Conservation (phyloP, 306 rosid species). For the Datisca glomerata region DNA sequence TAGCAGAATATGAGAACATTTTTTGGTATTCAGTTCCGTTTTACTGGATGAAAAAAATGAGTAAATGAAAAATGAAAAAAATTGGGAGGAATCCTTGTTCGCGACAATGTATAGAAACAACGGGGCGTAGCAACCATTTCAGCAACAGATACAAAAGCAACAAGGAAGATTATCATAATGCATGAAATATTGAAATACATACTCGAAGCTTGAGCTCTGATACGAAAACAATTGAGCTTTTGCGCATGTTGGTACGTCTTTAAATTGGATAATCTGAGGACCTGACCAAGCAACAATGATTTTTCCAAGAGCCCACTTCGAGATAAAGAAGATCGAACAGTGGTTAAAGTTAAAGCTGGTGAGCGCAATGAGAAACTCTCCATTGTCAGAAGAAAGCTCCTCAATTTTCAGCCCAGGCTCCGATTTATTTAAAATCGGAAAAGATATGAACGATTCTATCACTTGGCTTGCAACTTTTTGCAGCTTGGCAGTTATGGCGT, state of each 20-base stretch:
- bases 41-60: neutral
- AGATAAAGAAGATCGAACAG: constrained; percentile 37
- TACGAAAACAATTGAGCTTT: constrained; percentile 28
- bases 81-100: neutral
- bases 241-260: constrained; percentile 19
- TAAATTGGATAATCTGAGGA: constrained; percentile 31
- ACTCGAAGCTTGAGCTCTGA: constrained; percentile 68
- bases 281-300: constrained; percentile 20
- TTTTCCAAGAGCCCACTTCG: constrained; percentile 20
- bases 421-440: constrained; percentile 5
- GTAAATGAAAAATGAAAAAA: neutral
- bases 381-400: too few species aligned
- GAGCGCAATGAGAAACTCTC: constrained; percentile 46
- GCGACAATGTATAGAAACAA: too few species aligned
- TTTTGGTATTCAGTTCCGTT: too few species aligned
- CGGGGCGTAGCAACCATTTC: neutral
- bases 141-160: neutral
- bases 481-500: constrained; percentile 19
- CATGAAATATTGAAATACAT: constrained; percentile 1
- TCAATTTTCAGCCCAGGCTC: too few species aligned
- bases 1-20: too few species aligned
- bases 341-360: constrained; percentile 35
- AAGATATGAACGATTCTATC: constrained; percentile 9
- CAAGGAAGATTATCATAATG: constrained; percentile 5
- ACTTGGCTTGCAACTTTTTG: constrained; percentile 20